Conservation (phyloP, 192 early-diverging fungal genomes). For the Gryganskiella cystojenkinii region DNA sequence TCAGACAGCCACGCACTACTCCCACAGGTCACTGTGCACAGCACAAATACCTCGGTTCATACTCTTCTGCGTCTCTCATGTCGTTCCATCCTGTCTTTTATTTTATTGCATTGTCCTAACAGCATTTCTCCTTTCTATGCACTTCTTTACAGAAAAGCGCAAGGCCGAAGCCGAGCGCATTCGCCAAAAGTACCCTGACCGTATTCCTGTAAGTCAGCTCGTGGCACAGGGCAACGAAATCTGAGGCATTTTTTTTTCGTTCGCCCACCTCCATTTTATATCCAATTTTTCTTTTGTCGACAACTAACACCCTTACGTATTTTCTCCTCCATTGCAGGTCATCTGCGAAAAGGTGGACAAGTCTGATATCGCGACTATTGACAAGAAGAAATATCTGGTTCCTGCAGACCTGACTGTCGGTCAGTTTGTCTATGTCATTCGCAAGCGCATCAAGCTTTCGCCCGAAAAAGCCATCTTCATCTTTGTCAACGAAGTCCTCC, state of each 20-base stretch:
- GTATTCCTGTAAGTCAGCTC: slow-evolving; percentile 71
- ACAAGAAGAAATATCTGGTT: slow-evolving; percentile 99
- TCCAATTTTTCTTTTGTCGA: too few relatives aligned
- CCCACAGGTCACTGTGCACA: too few relatives aligned
- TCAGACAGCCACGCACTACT: too few relatives aligned
- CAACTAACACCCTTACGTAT: too few relatives aligned
- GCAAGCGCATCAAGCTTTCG: slow-evolving; percentile 96
- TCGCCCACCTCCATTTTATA: too few relatives aligned
- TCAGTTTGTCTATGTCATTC: slow-evolving; percentile 97
- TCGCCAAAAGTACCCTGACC: slow-evolving; percentile 94
- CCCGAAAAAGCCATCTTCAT: slow-evolving; percentile 99
- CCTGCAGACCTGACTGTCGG: slow-evolving; percentile 97
- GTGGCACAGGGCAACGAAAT: background rate
- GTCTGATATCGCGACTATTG: slow-evolving; percentile 94
- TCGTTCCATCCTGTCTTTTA: background rate
- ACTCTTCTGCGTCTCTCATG: too few relatives aligned
- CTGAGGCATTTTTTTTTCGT: background rate
- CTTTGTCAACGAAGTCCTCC: slow-evolving; percentile 97
- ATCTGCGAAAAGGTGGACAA: slow-evolving; percentile 98
- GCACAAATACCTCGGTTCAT: too few relatives aligned
- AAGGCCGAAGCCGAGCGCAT: slow-evolving; percentile 97
- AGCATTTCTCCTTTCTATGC: background rate
- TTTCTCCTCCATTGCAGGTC: slow-evolving; percentile 47
- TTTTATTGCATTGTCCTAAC: background rate
- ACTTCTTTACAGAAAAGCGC: slow-evolving; percentile 82